Base-by-base conservation (phyloP, 2,329 filamentous ascomycete genomes). In the Xylaria sp. region DNA sequence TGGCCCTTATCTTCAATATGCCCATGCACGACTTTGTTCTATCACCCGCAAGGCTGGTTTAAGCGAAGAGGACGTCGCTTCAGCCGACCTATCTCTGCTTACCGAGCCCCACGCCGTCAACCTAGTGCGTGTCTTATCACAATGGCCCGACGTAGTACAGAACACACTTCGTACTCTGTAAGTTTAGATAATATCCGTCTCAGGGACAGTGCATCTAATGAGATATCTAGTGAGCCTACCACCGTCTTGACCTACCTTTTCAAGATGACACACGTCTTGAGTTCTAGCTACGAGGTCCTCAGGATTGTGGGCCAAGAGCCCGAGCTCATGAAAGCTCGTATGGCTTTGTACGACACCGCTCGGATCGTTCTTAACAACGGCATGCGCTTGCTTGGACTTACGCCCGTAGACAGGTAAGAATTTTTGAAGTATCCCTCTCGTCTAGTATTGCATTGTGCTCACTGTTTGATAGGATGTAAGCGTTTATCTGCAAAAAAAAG, bases 71-170 rank as follows among this genome's bases (percentile, higher is more conserved):
- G 80, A 87, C 47, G 67, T 73, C 57, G 69, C 63, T 2, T 77
- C 78, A 2, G 84, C 85, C 8, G 84, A 90, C 74, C 77, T 90
- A 52, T 81, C 82, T 37, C 79, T 89, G 51, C 82, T 90, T 50
- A 85, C 80, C 2, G 87, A 89, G 74, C 75, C 80, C 23, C 87
- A 90, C 71, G 74, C 74, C 9, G 73, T 85, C 23, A 84, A 89
- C 67, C 79, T 91, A 12, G 80, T 92, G 67, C 87, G 93, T 33
- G 83, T 91, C 47, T 83, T 96, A n/a, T 84, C 89, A 8, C 90
- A 93, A 74, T 96, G 91, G 85, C 93, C 93, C 2, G 92, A 96
- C 71, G 90, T 92, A 4, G 87, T 96, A 61, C 82, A 89, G 73
- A 94, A 94, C 77, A 94, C 92, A 0, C 82, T 95, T 70, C 92